Conservation (phyloP, 2,329 filamentous ascomycete genomes). For the Cordyceps fumosorosea region DNA sequence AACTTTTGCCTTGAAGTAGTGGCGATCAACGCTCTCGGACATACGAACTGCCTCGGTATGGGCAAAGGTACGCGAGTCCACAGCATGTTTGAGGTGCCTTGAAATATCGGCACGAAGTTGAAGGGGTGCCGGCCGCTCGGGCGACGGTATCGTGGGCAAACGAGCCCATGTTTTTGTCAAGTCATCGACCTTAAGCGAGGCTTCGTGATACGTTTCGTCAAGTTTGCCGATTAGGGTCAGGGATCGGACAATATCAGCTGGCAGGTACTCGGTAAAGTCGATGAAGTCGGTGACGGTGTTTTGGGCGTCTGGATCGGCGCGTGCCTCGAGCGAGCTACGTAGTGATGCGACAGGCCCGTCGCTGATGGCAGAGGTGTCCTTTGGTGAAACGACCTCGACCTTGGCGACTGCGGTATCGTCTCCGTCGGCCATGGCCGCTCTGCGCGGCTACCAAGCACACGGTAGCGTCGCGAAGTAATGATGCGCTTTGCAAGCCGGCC, state of each 20-base stretch:
- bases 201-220: constrained; percentile 50
- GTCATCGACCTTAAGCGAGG: constrained; percentile 48
- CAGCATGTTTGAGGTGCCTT: constrained; percentile 44
- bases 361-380: constrained; percentile 24
- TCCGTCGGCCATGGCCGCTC: constrained; percentile 17
- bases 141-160: constrained; percentile 42
- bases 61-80: constrained; percentile 51
- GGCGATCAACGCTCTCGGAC: constrained; percentile 55
- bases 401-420: constrained; percentile 18
- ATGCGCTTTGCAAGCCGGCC: background rate
- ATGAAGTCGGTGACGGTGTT: constrained; percentile 65
- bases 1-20: constrained; percentile 53
- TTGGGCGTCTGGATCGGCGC: constrained; percentile 59
- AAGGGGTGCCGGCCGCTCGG: constrained; percentile 41
- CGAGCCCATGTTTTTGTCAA: constrained; percentile 51
- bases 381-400: constrained; percentile 30
- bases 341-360: constrained; percentile 17
- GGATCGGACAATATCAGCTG: constrained; percentile 59
- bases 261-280: constrained; percentile 63
- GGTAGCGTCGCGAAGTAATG: background rate
- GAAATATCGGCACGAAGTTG: constrained; percentile 56
- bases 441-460: background rate
- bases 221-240: constrained; percentile 60
- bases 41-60: constrained; percentile 58
- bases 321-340: constrained; percentile 38